Evolutionary conservation across 768 basidiomycete species (phyloP).

Genomic region (Termitomyces sp.): DNA sequence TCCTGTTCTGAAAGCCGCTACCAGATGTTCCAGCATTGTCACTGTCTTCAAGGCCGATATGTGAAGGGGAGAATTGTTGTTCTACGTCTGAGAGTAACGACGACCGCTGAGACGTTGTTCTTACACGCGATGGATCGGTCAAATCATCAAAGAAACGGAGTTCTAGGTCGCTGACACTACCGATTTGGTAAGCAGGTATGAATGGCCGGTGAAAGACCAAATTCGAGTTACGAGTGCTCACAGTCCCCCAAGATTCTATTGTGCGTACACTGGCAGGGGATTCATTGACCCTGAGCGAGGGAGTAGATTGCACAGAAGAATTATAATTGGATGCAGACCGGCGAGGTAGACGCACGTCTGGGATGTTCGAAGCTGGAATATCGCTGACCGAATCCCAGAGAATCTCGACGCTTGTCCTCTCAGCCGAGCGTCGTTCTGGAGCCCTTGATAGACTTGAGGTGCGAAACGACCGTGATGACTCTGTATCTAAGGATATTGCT

Average conservation of each 20-base stretch:
- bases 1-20: not conserved
- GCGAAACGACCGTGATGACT: not conserved
- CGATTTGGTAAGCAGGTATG: not conserved
- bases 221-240: not conserved
- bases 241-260: constrained; percentile 11
- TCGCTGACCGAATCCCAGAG: not conserved
- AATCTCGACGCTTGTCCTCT: not conserved
- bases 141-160: constrained; percentile 6
- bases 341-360: not conserved
- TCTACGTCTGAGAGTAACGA: constrained; percentile 1
- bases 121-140: not conserved
- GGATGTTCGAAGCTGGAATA: not conserved
- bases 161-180: constrained; percentile 5
- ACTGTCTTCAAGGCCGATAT: not conserved
- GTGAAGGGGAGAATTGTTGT: not conserved
- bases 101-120: not conserved
- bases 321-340: not conserved
- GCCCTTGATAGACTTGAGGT: not conserved
- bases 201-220: not conserved
- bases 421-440: not conserved
- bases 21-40: not conserved
- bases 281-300: not conserved
- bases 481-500: not conserved
- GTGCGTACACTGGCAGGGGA: constrained; percentile 1
- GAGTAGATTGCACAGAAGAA: not conserved